These are phyloP conservation scores for Paramecium bursaria DNA, from an alignment of 73 alveolate genomes.

Conservation along the genomic window DNA sequence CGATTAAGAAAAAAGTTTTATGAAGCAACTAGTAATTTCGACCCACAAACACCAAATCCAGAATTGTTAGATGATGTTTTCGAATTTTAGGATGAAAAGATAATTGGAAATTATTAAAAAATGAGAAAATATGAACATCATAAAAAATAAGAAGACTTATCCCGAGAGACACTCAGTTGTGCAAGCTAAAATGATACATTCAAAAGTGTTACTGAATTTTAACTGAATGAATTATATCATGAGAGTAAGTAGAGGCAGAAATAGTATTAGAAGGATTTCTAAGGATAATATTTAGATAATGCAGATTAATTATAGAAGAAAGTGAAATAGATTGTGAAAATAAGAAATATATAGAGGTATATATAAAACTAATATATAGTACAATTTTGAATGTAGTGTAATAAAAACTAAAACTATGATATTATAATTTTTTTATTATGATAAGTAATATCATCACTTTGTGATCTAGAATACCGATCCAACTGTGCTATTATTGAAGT, in stretches of 20 bases:
- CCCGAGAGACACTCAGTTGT: constrained; percentile 14
- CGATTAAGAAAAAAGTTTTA: neutral
- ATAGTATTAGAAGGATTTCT: constrained; percentile 33
- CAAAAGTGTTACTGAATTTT: constrained; percentile 51
- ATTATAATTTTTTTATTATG: too few species aligned
- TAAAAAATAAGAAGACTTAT: neutral
- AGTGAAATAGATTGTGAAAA: constrained; percentile 35
- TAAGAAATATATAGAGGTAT: constrained; percentile 19
- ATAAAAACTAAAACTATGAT: too few species aligned
- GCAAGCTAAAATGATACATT: constrained; percentile 41
- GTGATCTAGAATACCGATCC: too few species aligned
- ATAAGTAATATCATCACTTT: too few species aligned
- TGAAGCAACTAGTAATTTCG: neutral
- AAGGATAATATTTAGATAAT: constrained; percentile 1
- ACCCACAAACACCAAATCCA: neutral
- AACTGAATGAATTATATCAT: constrained; percentile 55
- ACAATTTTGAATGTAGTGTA: too few species aligned
- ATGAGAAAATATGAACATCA: neutral
- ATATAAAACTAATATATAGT: too few species aligned
- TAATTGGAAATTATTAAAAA: neutral
- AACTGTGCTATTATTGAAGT: constrained; percentile 36
- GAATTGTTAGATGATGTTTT: neutral
- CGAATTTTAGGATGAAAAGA: constrained; percentile 14
- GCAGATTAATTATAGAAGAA: constrained; percentile 44
- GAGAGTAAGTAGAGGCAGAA: constrained; percentile 55